Evolutionary conservation across 257 asterid genomes (phyloP).

Genomic region (Parsonsia alboflavescens): DNA sequence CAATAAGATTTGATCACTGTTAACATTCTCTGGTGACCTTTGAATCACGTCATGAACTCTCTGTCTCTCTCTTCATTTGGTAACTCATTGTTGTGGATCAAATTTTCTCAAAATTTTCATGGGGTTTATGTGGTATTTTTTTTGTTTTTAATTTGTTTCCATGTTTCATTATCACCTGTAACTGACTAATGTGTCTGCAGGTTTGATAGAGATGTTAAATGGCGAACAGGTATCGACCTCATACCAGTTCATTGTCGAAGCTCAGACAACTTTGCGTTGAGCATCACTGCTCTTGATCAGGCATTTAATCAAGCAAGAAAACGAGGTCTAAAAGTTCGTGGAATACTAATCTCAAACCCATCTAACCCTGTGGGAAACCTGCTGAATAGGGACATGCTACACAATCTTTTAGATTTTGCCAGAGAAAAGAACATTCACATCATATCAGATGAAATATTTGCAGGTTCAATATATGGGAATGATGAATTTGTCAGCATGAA

Average conservation of each 20-base stretch:
- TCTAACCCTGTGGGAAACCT: conserved; percentile 83
- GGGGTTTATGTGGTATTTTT: not conserved
- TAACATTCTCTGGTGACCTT: not conserved
- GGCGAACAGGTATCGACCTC: conserved; percentile 88
- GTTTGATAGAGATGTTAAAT: conserved; percentile 80
- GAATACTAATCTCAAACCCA: conserved; percentile 84
- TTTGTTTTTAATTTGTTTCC: conserved; percentile 1
- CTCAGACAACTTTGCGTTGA: conserved; percentile 66
- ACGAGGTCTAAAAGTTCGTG: conserved; percentile 89
- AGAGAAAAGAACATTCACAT: conserved; percentile 86
- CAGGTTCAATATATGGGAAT: conserved; percentile 70
- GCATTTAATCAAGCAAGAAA: conserved; percentile 87
- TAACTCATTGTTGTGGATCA: not conserved
- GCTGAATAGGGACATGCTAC: conserved; percentile 50
- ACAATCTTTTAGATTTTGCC: conserved; percentile 63
- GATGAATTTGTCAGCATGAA: conserved; percentile 91
- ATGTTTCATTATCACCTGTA: conserved; percentile 12
- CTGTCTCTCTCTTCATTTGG: not conserved
- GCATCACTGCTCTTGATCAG: conserved; percentile 76
- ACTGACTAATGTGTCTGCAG: conserved; percentile 38
- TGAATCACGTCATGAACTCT: not conserved
- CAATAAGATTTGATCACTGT: not conserved
- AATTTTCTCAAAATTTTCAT: conserved; percentile 2
- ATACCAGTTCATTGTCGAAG: conserved; percentile 92
- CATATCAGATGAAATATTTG: conserved; percentile 85